Conservation (phyloP, 495 filamentous ascomycete genomes). For the Elaphomyces granulatus region DNA sequence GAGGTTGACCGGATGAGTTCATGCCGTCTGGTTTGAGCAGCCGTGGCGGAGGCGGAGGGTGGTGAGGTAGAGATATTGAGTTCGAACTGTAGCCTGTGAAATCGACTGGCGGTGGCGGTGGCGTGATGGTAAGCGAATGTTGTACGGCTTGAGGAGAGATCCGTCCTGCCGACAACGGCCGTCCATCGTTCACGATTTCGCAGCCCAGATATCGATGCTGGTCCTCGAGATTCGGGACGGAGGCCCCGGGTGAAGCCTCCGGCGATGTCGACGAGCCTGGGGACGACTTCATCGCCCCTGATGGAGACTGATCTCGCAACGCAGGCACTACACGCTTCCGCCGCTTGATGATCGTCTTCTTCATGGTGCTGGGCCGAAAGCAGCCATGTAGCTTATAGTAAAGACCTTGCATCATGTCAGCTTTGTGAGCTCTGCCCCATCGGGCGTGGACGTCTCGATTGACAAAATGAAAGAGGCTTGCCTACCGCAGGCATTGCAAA, state of each 20-base stretch:
- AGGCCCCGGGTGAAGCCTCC: conserved; percentile 30
- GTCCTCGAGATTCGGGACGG: conserved; percentile 45
- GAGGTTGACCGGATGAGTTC: conserved; percentile 14
- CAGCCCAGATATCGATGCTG: conserved; percentile 34
- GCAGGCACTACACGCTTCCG: conserved; percentile 91
- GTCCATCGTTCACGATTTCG: conserved; percentile 24
- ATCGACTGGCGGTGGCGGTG: conserved; percentile 36
- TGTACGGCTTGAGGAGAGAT: conserved; percentile 17
- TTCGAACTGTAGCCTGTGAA: conserved; percentile 34
- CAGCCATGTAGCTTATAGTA: conserved; percentile 94
- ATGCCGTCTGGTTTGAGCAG: conserved; percentile 27
- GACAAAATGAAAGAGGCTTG: conserved; percentile 12
- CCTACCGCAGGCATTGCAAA: conserved; percentile 97
- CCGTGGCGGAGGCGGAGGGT: conserved; percentile 25
- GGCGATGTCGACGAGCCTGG: conserved; percentile 31
- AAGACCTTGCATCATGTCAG: conserved; percentile 42
- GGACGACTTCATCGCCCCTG: conserved; percentile 29
- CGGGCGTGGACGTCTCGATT: no score
- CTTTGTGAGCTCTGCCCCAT: conserved; percentile 1
- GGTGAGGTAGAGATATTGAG: conserved; percentile 25
- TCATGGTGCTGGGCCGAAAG: conserved; percentile 90
- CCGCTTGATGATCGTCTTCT: conserved; percentile 91
- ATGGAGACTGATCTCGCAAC: conserved; percentile 39
- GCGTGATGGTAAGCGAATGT: conserved; percentile 10
- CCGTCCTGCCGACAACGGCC: conserved; percentile 12